These are phyloP conservation scores for Arthrobotrys sinensis DNA, from an alignment of 2,329 filamentous ascomycete genomes.

Conservation along the genomic window DNA sequence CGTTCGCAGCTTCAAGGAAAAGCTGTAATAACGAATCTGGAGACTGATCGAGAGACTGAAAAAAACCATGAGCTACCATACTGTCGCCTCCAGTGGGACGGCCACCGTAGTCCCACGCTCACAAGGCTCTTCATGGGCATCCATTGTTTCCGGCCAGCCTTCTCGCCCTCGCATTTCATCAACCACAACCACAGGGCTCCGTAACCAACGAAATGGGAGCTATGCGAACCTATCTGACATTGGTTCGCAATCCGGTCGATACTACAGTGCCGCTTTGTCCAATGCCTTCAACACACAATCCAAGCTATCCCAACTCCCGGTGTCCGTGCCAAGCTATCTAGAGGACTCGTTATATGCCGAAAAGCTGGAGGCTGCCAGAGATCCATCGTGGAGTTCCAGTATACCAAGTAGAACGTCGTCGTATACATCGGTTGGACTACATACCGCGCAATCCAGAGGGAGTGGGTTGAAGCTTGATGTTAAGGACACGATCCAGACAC, in stretches of 20 bases:
- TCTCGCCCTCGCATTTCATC: conserved; percentile 52
- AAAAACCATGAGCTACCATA: conserved; percentile 20
- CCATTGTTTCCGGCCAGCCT: conserved; percentile 57
- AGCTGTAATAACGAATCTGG: neutral
- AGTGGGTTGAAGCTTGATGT: conserved; percentile 86
- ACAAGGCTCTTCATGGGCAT: conserved; percentile 53
- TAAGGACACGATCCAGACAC: conserved; percentile 79
- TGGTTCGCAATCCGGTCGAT: conserved; percentile 51
- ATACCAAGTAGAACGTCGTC: conserved; percentile 36
- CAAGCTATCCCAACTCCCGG: conserved; percentile 58
- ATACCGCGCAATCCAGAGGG: conserved; percentile 74
- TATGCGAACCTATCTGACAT: conserved; percentile 55
- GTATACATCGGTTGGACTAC: conserved; percentile 68
- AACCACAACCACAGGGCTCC: conserved; percentile 39
- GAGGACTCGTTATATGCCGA: conserved; percentile 64
- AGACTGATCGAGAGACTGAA: neutral
- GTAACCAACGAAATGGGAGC: conserved; percentile 51
- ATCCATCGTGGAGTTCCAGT: conserved; percentile 37
- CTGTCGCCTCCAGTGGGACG: conserved; percentile 18
- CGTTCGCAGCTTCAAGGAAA: conserved; percentile 17
- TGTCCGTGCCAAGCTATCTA: conserved; percentile 64
- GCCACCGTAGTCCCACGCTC: conserved; percentile 36
- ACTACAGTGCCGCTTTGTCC: conserved; percentile 46
- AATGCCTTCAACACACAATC: conserved; percentile 55
- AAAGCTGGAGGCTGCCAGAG: conserved; percentile 58